These are phyloP conservation scores for Dalechampia spathulata DNA, from an alignment of 441 rosid genomes.

Conservation along the genomic window DNA sequence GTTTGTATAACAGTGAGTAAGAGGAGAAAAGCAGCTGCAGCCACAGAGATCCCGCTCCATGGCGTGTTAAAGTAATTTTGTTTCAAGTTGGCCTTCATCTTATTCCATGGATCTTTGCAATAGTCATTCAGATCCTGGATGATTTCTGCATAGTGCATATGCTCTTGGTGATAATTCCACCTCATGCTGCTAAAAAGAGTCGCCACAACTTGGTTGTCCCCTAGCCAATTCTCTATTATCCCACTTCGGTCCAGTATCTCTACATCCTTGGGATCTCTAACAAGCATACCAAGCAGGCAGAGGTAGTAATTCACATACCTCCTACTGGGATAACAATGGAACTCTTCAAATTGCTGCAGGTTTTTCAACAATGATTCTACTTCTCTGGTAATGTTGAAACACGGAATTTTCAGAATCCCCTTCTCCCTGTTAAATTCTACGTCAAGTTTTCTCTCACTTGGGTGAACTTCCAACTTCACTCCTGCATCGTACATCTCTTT, in stretches of 20 bases:
- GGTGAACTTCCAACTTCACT: background rate
- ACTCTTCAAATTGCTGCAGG: background rate
- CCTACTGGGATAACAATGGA: background rate
- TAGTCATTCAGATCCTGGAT: background rate
- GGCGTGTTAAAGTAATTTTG: constrained; percentile 1
- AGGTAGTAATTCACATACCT: background rate
- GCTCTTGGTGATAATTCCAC: background rate
- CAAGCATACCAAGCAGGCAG: background rate
- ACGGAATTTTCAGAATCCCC: background rate
- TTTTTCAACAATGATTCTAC: background rate
- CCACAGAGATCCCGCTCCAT: background rate
- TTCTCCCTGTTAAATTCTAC: background rate
- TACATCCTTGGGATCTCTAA: background rate
- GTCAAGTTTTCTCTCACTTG: background rate
- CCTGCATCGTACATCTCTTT: background rate
- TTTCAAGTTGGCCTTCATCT: background rate
- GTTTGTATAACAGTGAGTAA: background rate
- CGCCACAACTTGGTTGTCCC: background rate
- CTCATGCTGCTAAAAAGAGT: background rate
- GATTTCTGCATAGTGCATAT: background rate
- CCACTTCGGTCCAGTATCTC: background rate
- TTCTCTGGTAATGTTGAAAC: background rate
- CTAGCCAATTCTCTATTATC: background rate
- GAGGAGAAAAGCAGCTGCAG: background rate
- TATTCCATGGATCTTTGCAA: background rate